These are phyloP conservation scores for Annulohypoxylon nitens DNA, from an alignment of 495 filamentous ascomycete genomes.

Conservation along the genomic window DNA sequence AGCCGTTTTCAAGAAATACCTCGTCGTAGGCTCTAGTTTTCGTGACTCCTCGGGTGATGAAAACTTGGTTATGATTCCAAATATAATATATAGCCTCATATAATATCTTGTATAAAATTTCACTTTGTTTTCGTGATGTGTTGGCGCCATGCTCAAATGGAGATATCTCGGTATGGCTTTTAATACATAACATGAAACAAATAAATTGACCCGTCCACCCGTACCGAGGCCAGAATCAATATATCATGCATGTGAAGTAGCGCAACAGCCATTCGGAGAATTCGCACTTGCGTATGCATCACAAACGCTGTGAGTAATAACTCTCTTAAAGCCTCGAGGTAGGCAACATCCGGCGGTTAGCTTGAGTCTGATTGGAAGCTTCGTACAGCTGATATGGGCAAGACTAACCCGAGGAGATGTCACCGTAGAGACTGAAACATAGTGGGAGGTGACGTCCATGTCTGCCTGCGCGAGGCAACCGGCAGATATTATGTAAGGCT, in stretches of 20 bases:
- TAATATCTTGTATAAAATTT: not conserved
- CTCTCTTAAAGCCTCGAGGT: not conserved
- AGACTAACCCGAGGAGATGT: not conserved
- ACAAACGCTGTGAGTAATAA: not conserved
- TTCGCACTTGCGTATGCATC: not conserved
- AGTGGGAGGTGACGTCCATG: not conserved
- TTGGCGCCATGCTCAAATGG: not conserved
- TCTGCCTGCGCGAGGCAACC: constrained; percentile 3
- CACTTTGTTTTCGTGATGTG: not conserved
- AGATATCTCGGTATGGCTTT: not conserved
- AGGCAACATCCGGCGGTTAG: not conserved
- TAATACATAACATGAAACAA: not conserved
- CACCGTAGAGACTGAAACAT: not conserved
- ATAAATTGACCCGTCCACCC: not conserved
- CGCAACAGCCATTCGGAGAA: not conserved
- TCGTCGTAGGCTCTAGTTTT: not conserved
- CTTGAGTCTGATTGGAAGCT: constrained; percentile 11
- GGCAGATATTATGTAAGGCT: not conserved
- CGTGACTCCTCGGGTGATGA: not conserved
- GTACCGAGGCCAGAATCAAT: constrained; percentile 1
- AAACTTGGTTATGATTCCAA: not conserved
- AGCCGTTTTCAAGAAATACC: not conserved
- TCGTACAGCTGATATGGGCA: not conserved
- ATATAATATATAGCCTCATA: not conserved
- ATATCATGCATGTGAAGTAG: not conserved